Base-by-base conservation (phyloP, 2,329 filamentous ascomycete genomes). In the Beauveria brongniartii region DNA sequence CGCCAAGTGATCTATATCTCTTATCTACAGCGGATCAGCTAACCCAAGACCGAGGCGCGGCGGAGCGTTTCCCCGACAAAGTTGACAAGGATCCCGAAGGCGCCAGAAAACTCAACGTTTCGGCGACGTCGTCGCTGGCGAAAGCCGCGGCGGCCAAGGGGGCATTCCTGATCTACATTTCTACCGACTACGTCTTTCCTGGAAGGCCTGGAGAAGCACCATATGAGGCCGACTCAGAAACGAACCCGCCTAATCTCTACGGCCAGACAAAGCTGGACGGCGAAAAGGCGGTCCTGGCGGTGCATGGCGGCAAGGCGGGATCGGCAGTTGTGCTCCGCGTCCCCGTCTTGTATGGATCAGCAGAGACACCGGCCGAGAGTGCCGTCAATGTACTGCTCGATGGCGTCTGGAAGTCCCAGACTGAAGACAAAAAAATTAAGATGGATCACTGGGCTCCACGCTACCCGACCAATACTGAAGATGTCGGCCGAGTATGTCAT, bases 381-480 rank as follows among this genome's bases (percentile, higher is more conserved):
- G 91, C 92, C 0, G 84, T 96, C 50, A 96, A 96, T 69, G 80
- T 87, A 0, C 79, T 97, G 53, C 82, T 96, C 74, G 89, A 93
- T 58, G 77, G 82, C 1, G 80, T 96, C 7, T 88, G 85, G 83
- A 90, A 89, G 71, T 82, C 86, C 0, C 89, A 92, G 70, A 82
- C 86, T 55, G 76, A 79, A 43, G 82, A 78, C 5, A 78, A 79
- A 1, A 81, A 80, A 61, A 78, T 92, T 46, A 86, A 84, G 70
- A 92, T 96, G 86, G 92, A 96, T 69, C 87, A 95, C 72, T 96
- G 91, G 86, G 87, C 90, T 1, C 76, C 89, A 55, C 83, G 92
- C 30, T 96, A 91, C 75, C 92, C 92, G 9, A 96, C 92, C 8
- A 94, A 94, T 71, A 96, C 91, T 0, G 88, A 91, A 70, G 92